Conservation (phyloP, 495 filamentous ascomycete genomes). For the Hypoxylon perforatum region DNA sequence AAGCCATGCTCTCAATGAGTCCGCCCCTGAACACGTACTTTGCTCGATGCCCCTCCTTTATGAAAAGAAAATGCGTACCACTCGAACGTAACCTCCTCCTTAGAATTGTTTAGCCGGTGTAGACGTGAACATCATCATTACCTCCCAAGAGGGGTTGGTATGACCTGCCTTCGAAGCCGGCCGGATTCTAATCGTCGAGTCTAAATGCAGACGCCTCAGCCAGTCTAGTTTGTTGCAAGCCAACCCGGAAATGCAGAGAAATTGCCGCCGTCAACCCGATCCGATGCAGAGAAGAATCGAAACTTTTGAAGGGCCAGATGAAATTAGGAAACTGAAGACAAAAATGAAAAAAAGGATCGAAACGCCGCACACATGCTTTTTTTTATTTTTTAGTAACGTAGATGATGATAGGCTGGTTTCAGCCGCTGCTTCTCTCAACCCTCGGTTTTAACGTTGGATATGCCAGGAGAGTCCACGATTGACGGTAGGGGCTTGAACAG, state of each 20-base stretch:
- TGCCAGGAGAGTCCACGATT: constrained; percentile 46
- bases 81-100: constrained; percentile 40
- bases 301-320: constrained; percentile 42
- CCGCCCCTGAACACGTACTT: constrained; percentile 32
- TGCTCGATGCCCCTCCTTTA: constrained; percentile 44
- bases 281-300: constrained; percentile 53
- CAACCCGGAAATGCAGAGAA: constrained; percentile 57
- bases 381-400: constrained; percentile 36
- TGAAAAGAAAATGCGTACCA: constrained; percentile 43
- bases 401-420: constrained; percentile 18
- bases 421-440: constrained; percentile 32
- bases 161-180: constrained; percentile 35
- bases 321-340: not conserved
- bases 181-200: constrained; percentile 50
- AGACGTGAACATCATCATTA: constrained; percentile 49
- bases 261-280: constrained; percentile 57
- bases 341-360: constrained; percentile 19
- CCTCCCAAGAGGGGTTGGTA: constrained; percentile 40
- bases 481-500: constrained; percentile 66
- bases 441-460: constrained; percentile 46
- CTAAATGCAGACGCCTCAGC: constrained; percentile 51
- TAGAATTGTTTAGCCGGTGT: constrained; percentile 34
- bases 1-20: constrained; percentile 37
- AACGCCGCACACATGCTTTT: constrained; percentile 41
- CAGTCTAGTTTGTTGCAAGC: constrained; percentile 57